phyloP scores from a whole-genome alignment of 768 basidiomycete genomes.

The Tulasnella sp. region DNA sequence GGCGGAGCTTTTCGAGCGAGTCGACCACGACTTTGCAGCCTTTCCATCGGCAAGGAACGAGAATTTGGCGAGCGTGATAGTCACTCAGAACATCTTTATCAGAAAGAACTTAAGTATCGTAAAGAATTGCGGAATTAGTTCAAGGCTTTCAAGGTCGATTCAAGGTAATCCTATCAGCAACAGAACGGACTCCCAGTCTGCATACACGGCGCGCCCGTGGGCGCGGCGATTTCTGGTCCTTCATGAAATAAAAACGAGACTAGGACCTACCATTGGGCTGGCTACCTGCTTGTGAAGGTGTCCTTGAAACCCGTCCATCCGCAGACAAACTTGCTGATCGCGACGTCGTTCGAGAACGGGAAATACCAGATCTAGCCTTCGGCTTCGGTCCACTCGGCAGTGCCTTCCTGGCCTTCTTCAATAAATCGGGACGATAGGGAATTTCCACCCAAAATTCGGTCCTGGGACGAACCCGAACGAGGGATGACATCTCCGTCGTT shows the following conservation, averaged over 20 bases:
- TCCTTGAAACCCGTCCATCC: background rate
- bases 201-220: background rate
- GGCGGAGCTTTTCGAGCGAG: background rate
- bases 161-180: background rate
- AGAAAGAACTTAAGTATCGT: background rate
- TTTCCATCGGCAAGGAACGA: slow-evolving; percentile 5
- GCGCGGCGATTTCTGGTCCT: background rate
- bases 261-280: background rate
- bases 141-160: background rate
- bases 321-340: background rate
- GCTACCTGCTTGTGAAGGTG: background rate
- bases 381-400: background rate
- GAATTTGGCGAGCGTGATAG: background rate
- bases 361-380: background rate
- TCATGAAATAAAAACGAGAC: background rate
- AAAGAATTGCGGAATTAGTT: background rate
- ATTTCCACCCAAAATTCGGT: slow-evolving; percentile 9
- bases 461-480: background rate
- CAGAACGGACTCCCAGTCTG: background rate
- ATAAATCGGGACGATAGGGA: slow-evolving; percentile 4
- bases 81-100: background rate
- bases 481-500: background rate
- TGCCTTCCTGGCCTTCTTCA: background rate
- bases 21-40: slow-evolving; percentile 6
- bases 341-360: background rate